Evolutionary conservation across 1,139 yeast species (phyloP).

Genomic region (Saccharomyces hybrid): DNA sequence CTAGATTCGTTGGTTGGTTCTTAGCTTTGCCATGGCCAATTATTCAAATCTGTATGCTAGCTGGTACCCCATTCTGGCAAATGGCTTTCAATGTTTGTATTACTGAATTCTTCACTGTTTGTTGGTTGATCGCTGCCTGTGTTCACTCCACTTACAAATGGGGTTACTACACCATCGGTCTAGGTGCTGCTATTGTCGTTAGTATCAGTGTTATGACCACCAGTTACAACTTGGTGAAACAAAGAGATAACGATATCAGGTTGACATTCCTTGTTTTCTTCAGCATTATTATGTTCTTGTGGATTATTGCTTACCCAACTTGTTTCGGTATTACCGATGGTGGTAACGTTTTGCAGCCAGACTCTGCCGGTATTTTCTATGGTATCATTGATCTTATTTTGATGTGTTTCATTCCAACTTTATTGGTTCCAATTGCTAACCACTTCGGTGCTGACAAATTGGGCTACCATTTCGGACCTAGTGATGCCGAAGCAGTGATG

Average conservation of each 20-base stretch:
- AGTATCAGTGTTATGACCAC: constrained; percentile 24
- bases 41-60: constrained; percentile 40
- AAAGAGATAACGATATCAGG: constrained; percentile 14
- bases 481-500: not conserved
- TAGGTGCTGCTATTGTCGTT: constrained; percentile 25
- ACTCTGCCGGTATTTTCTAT: constrained; percentile 54
- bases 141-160: constrained; percentile 55
- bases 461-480: constrained; percentile 5
- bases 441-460: constrained; percentile 20
- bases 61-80: constrained; percentile 36
- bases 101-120: constrained; percentile 45
- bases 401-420: constrained; percentile 31
- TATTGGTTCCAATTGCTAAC: constrained; percentile 19
- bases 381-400: constrained; percentile 50
- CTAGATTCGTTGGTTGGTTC: constrained; percentile 62
- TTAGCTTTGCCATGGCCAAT: constrained; percentile 50
- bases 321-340: constrained; percentile 59
- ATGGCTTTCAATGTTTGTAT: constrained; percentile 37
- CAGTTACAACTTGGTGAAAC: constrained; percentile 19
- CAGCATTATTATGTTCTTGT: constrained; percentile 34
- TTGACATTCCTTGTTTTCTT: constrained; percentile 19
- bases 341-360: constrained; percentile 56
- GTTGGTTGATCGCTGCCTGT: constrained; percentile 47
- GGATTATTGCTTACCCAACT: constrained; percentile 46
- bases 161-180: constrained; percentile 37